Base-by-base conservation (phyloP, 2,329 filamentous ascomycete species). In the Calonectria pseudoreteaudii region DNA sequence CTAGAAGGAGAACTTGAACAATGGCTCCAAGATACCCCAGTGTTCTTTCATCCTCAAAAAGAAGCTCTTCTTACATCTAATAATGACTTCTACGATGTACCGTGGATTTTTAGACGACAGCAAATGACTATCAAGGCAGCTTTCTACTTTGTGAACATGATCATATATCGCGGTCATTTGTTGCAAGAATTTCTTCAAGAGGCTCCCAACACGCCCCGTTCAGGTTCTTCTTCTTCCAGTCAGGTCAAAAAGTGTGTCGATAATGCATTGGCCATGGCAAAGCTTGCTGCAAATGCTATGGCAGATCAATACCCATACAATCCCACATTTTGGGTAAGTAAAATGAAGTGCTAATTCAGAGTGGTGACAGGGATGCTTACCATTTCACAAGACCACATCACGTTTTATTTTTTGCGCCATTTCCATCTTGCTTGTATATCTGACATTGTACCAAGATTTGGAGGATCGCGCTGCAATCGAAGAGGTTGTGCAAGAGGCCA, bases 331-430 rank as follows among this genome's bases (percentile, higher is more conserved):
- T 68, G 66, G 66, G 66, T 68, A 20, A 44, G 50, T 20, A 31
- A 23, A 58, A 26, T 0, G 11, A 23, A 38, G 5, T 30, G 20
- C 36, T 16, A 16, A 26, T 31, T 31, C 30, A 18, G 13, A 4
- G 18, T 20, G 20, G 1, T 53, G 13, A 14, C 16, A 20, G 5
- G 26, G 31, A 10, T 53, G 28, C 50, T 53, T 7, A 53, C 50
- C 4, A 18, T 31, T 28, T 53, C 31, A 9, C 50, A 53, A 68
- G 66, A 68, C 50, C n/a, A 68, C 66, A 10, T 68, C 66, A n/a
- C 30, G 60, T 41, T 68, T 68, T 16, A 68, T 68, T 14, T 68
- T 68, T n/a, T 68, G 66, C 38, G 66, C 66, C 14, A 68, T 68
- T 31, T 68, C 52, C 16, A 68, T 68, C 38, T 50, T 68, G 8